These are phyloP conservation scores for Amphicarpaea edgeworthii DNA, from an alignment of 306 rosid species.

Conservation along the genomic window DNA sequence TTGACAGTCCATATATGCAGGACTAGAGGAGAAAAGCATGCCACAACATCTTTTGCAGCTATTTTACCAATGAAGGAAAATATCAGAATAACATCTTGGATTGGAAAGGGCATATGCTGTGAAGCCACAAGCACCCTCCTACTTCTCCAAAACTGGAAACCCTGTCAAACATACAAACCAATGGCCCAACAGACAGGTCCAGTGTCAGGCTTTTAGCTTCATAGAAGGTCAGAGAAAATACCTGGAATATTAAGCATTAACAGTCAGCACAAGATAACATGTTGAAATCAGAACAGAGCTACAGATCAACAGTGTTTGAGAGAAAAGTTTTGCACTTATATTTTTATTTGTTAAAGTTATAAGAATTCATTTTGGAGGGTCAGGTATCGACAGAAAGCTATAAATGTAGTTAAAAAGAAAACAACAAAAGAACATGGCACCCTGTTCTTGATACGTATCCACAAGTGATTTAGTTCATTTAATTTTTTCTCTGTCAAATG, in stretches of 20 bases:
- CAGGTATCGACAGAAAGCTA: slow-evolving; percentile 1
- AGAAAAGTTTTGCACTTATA: not conserved
- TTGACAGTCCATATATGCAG: slow-evolving; percentile 29
- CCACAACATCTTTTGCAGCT: slow-evolving; percentile 23
- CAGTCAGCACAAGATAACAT: slow-evolving; percentile 62
- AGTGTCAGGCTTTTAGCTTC: slow-evolving; percentile 85
- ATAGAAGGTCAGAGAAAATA: slow-evolving; percentile 98
- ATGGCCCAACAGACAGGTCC: slow-evolving; percentile 84
- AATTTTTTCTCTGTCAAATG: not conserved
- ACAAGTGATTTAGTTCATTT: slow-evolving; percentile 9
- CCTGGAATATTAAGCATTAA: slow-evolving; percentile 90
- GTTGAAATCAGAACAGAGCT: slow-evolving; percentile 31
- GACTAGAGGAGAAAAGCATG: slow-evolving; percentile 38
- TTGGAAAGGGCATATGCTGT: slow-evolving; percentile 46
- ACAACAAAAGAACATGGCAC: slow-evolving; percentile 9
- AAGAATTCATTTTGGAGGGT: slow-evolving; percentile 12
- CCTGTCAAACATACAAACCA: slow-evolving; percentile 93
- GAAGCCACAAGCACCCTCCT: slow-evolving; percentile 53
- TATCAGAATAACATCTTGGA: slow-evolving; percentile 49
- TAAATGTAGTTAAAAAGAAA: not conserved
- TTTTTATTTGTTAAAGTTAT: slow-evolving; percentile 11
- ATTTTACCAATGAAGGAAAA: slow-evolving; percentile 42
- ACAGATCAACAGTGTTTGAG: slow-evolving; percentile 29
- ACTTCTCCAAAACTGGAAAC: slow-evolving; percentile 57
- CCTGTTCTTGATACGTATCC: slow-evolving; percentile 11